Percentiles rank a stretch among this genome's conserved stretches.
phyloP scores from a whole-genome alignment of 2,329 filamentous ascomycete genomes.

The Macrophomina pseudophaseolina region DNA sequence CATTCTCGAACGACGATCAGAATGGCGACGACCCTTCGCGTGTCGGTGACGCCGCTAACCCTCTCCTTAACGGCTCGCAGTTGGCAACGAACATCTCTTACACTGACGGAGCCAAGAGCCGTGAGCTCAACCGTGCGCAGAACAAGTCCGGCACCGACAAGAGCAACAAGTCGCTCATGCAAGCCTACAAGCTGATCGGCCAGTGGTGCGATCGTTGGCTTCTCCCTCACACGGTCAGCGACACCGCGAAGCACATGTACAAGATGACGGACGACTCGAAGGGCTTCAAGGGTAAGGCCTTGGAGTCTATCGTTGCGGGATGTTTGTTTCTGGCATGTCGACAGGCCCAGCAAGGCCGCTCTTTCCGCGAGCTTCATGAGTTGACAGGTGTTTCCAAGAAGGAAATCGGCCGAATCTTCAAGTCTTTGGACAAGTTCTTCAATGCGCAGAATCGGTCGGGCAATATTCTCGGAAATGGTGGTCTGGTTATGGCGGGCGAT shows the following conservation, averaged over 20 bases:
- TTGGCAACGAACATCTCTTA: constrained; percentile 88
- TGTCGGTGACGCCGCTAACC: constrained; percentile 93
- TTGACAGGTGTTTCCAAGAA: constrained; percentile 95
- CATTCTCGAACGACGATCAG: constrained; percentile 97
- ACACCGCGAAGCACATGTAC: constrained; percentile 92
- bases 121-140: constrained; percentile 81
- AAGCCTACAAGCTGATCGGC: constrained; percentile 87
- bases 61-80: constrained; percentile 86
- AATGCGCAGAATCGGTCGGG: constrained; percentile 60
- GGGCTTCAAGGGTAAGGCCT: constrained; percentile 92
- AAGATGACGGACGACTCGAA: constrained; percentile 93
- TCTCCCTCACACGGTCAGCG: constrained; percentile 64
- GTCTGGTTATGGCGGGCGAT: constrained; percentile 57
- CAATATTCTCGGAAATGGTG: constrained; percentile 34
- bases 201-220: constrained; percentile 84
- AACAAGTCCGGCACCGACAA: constrained; percentile 83
- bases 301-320: constrained; percentile 91
- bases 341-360: constrained; percentile 82
- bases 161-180: constrained; percentile 77
- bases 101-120: constrained; percentile 64
- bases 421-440: constrained; percentile 87
- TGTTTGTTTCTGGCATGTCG: constrained; percentile 98
- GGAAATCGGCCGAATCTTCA: constrained; percentile 96
- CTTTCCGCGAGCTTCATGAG: constrained; percentile 92
- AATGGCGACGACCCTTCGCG: constrained; percentile 95